phyloP scores from a whole-genome alignment of 2,329 filamentous ascomycete genomes.

The Pezicula radicicola region DNA sequence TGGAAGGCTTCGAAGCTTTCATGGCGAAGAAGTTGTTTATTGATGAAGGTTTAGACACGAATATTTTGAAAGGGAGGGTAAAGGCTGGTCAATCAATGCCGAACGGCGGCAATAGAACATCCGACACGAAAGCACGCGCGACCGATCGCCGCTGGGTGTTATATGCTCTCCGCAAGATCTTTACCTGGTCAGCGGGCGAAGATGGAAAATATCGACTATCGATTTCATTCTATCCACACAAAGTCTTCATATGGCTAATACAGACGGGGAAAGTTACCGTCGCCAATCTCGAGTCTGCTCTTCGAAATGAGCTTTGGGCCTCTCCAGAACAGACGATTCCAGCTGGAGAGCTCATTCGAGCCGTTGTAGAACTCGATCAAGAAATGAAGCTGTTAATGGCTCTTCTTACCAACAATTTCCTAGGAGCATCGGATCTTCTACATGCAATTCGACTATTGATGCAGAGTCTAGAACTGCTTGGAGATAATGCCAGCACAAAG shows the following conservation, averaged over 20 bases:
- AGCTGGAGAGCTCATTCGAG: conserved; percentile 58
- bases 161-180: conserved; percentile 46
- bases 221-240: conserved; percentile 43
- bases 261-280: conserved; percentile 58
- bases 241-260: conserved; percentile 55
- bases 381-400: conserved; percentile 64
- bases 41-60: conserved; percentile 21
- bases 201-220: conserved; percentile 23
- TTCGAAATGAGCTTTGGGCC: conserved; percentile 45
- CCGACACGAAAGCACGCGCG: conserved; percentile 21
- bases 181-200: conserved; percentile 25
- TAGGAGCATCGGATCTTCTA: conserved; percentile 65
- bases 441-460: conserved; percentile 65
- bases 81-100: background rate
- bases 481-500: conserved; percentile 17
- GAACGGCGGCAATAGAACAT: conserved; percentile 5
- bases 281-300: conserved; percentile 55
- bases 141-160: conserved; percentile 65
- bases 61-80: conserved; percentile 15
- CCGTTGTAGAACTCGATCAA: conserved; percentile 64
- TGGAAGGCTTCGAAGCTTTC: conserved; percentile 36
- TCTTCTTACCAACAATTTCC: conserved; percentile 62
- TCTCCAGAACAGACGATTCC: conserved; percentile 34
- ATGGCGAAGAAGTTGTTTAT: conserved; percentile 31
- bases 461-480: conserved; percentile 60